A percentile compares a stretch with the other conserved stretches of the same genome.
Evolutionary conservation across 176 grass and related monocot species (phyloP).

Genomic region (Aegilops speltoides): DNA sequence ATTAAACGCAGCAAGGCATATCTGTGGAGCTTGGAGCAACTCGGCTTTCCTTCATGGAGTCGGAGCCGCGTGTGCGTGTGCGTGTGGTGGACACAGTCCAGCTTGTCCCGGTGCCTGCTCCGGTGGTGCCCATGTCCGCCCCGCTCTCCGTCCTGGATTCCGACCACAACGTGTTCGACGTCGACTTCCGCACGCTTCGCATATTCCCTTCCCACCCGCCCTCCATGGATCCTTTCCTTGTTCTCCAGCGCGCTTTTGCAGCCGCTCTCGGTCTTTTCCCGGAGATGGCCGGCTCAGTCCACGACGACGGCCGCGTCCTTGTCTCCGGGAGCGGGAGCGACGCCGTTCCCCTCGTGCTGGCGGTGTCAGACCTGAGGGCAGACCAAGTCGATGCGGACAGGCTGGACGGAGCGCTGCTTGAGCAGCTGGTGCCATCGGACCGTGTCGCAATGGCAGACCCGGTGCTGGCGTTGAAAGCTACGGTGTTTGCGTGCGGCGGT

Average conservation of each 20-base stretch:
- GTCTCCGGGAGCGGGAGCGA: neutral
- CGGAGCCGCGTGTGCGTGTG: slow-evolving; percentile 28
- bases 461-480: slow-evolving; percentile 52
- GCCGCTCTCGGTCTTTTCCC: slow-evolving; percentile 49
- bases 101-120: slow-evolving; percentile 19
- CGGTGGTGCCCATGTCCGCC: neutral
- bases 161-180: slow-evolving; percentile 56
- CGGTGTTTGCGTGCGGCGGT: slow-evolving; percentile 53
- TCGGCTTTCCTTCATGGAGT: neutral
- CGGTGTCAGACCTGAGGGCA: neutral
- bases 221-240: slow-evolving; percentile 23
- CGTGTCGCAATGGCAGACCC: neutral
- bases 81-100: slow-evolving; percentile 37
- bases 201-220: slow-evolving; percentile 33
- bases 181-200: slow-evolving; percentile 61
- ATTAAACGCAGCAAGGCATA: no score
- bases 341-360: slow-evolving; percentile 40
- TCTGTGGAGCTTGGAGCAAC: neutral
- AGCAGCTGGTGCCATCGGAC: slow-evolving; percentile 36
- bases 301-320: slow-evolving; percentile 12
- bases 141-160: slow-evolving; percentile 55
- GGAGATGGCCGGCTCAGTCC: slow-evolving; percentile 37
- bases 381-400: slow-evolving; percentile 29
- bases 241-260: slow-evolving; percentile 34
- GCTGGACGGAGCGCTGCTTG: slow-evolving; percentile 35